A percentile compares a stretch with the other conserved stretches of the same genome.
phyloP scores from a whole-genome alignment of 2,329 filamentous ascomycete species.

The Elsinoe batatas region DNA sequence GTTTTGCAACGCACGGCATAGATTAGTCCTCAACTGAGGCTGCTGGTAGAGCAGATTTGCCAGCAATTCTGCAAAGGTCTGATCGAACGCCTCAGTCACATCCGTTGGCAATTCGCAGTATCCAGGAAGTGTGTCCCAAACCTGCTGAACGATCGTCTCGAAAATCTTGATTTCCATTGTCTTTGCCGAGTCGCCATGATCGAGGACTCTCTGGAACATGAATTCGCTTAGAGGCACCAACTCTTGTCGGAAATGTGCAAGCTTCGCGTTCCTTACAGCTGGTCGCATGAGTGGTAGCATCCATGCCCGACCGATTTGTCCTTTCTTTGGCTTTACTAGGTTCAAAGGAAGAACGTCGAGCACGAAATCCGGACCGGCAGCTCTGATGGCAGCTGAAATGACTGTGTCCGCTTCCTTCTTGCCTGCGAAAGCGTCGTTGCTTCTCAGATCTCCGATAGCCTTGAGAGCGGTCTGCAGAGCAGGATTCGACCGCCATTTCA shows the following conservation, averaged over 20 bases:
- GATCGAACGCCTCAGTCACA: slow-evolving; percentile 57
- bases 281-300: slow-evolving; percentile 85
- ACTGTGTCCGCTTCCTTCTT: slow-evolving; percentile 94
- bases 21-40: slow-evolving; percentile 71
- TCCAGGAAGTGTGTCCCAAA: slow-evolving; percentile 86
- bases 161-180: slow-evolving; percentile 97
- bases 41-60: slow-evolving; percentile 91
- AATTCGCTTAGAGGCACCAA: slow-evolving; percentile 81
- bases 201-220: slow-evolving; percentile 80
- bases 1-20: slow-evolving; percentile 78
- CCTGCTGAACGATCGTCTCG: slow-evolving; percentile 89
- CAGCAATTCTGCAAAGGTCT: slow-evolving; percentile 77
- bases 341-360: slow-evolving; percentile 79
- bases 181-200: slow-evolving; percentile 73
- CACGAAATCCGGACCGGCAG: slow-evolving; percentile 81
- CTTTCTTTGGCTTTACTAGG: slow-evolving; percentile 63
- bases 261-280: slow-evolving; percentile 76
- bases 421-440: slow-evolving; percentile 77
- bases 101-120: slow-evolving; percentile 92
- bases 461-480: slow-evolving; percentile 66
- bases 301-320: slow-evolving; percentile 83
- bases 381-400: slow-evolving; percentile 74
- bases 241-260: slow-evolving; percentile 75
- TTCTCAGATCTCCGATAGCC: slow-evolving; percentile 74
- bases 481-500: slow-evolving; percentile 76